phyloP scores from a whole-genome alignment of 495 filamentous ascomycete species.

The Penicillium desertorum region DNA sequence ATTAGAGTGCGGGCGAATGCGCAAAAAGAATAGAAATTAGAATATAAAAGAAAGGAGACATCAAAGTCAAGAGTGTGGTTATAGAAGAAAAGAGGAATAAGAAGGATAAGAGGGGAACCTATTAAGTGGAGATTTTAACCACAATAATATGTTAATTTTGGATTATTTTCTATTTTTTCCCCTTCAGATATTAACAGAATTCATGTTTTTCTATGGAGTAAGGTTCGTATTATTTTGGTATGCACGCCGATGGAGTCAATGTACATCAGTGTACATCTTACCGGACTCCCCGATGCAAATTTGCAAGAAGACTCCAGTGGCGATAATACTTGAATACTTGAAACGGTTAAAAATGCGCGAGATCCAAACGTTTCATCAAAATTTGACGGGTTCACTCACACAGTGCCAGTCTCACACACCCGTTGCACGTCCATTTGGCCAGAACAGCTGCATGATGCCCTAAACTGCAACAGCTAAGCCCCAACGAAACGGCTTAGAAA shows the following conservation, averaged over 20 bases:
- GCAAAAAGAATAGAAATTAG: slow-evolving; percentile 48
- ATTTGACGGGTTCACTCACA: slow-evolving; percentile 13
- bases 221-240: slow-evolving; percentile 19
- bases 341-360: slow-evolving; percentile 7
- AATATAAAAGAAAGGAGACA: slow-evolving; percentile 54
- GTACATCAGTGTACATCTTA: slow-evolving; percentile 9
- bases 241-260: slow-evolving; percentile 29
- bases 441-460: slow-evolving; percentile 31
- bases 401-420: slow-evolving; percentile 23
- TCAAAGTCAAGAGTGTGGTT: slow-evolving; percentile 23
- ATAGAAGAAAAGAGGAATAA: slow-evolving; percentile 33
- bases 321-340: slow-evolving; percentile 9
- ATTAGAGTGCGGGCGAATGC: slow-evolving; percentile 52
- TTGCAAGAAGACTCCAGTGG: slow-evolving; percentile 15
- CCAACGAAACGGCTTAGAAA: slow-evolving; percentile 20
- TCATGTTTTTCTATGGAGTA: neutral
- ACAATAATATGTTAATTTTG: slow-evolving; percentile 16
- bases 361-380: slow-evolving; percentile 20
- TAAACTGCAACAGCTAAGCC: slow-evolving; percentile 38
- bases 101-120: slow-evolving; percentile 20
- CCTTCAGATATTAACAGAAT: neutral
- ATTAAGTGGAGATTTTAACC: slow-evolving; percentile 14
- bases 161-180: neutral
- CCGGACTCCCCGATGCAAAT: slow-evolving; percentile 33
- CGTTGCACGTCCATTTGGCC: slow-evolving; percentile 34